phyloP scores from a whole-genome alignment of 1,284 basidiomycete species.

The Leccinum pachyderme region DNA sequence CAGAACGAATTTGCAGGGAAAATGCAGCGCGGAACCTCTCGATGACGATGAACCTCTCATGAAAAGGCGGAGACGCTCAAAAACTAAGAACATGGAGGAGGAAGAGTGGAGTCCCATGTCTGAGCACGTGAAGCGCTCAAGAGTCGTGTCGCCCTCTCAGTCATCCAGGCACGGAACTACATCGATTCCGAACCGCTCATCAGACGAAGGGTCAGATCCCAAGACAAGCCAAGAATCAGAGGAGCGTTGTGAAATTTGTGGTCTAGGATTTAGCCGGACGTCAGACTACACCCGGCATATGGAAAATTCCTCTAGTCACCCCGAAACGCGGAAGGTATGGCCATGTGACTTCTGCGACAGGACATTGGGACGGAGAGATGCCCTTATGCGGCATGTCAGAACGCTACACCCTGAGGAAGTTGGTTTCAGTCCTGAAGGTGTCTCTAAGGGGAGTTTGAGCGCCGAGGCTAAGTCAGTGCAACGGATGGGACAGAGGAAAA shows the following conservation, averaged over 20 bases:
- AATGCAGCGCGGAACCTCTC: conserved; percentile 12
- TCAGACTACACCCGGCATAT: conserved; percentile 25
- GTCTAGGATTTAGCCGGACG: conserved; percentile 19
- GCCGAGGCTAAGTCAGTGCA: neutral
- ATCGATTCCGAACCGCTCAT: neutral
- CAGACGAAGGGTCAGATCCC: neutral
- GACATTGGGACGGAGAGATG: conserved; percentile 22
- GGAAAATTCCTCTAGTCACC: conserved; percentile 26
- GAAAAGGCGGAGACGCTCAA: conserved; percentile 12
- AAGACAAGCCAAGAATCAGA: neutral
- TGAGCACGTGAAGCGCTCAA: conserved; percentile 12
- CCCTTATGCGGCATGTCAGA: conserved; percentile 21
- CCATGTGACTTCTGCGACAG: conserved; percentile 21
- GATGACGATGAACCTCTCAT: neutral
- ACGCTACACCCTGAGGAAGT: conserved; percentile 16
- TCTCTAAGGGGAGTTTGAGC: neutral
- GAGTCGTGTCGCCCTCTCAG: neutral
- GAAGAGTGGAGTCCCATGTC: conserved; percentile 26
- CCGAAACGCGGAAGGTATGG: conserved; percentile 29
- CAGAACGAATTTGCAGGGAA: conserved; percentile 1
- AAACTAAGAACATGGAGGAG: conserved; percentile 21
- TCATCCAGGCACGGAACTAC: neutral
- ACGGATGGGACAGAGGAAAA: conserved; percentile 10
- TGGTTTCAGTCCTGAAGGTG: conserved; percentile 1
- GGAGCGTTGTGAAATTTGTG: conserved; percentile 14